Base-by-base conservation (phyloP, 1,284 basidiomycete genomes). In the Melampsora abietis-canadensis region DNA sequence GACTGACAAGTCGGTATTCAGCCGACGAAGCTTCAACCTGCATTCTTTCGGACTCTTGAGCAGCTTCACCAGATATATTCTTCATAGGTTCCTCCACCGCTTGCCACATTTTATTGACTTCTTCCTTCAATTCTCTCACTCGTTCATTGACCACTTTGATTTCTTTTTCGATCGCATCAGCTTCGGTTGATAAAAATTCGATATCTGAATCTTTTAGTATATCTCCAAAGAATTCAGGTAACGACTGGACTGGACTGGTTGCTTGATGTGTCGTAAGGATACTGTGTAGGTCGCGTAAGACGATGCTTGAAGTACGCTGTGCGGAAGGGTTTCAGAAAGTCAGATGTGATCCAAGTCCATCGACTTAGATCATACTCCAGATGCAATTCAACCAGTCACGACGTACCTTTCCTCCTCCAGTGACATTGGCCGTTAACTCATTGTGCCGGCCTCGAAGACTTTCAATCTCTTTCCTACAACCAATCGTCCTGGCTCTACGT, bases 1-100 rank as follows among this genome's bases (percentile, higher is more conserved):
- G 94, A 15, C 92, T 92, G 0, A 92, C 93, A 54, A 98, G 86
- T 80, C 95, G 92, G 81, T 98, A 98, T 67, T 90, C 88, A 30
- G 87, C 88, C 34, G 57, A 40, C 61, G 37, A 21, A 31, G 47
- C 21, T 24, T 68, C 4, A 15, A 24, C 34, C 31, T 40, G 19
- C 7, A 31, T 40, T 31, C 12, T 44, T 61, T 61, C 59, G 15
- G 54, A 57, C 44, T 68, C 66, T 31, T 67, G 40, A 31, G n/a
- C 15, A 15, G 7, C 24, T 12, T 19, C 12, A 51, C 6, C 17
- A 17, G n/a, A 48, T 40, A 31, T 12, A 17, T 40, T 15, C 17
- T 69, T 57, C 27, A 47, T n/a, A 15, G 24, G 24, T 30, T 86
- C 83, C 7, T 69, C 84, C 69, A 88, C 87, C 77, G 88, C 87